Evolutionary conservation across 2,329 filamentous ascomycete genomes (phyloP).

Genomic region (Aspergillus transmontanensis): DNA sequence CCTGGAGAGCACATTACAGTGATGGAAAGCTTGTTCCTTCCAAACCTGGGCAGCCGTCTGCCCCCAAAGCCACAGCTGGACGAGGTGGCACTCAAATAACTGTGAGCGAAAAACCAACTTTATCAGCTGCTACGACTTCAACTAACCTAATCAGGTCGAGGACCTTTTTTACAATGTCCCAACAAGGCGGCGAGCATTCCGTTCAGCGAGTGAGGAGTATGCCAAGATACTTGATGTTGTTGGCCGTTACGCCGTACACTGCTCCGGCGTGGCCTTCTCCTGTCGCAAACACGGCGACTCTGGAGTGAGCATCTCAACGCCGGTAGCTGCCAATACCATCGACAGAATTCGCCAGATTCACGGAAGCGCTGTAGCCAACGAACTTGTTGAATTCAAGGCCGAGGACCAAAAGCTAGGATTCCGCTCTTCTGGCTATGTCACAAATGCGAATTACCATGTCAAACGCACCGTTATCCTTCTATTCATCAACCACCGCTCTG

Average conservation of each 20-base stretch:
- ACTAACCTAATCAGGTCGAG: constrained; percentile 62
- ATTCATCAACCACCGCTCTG: constrained; percentile 95
- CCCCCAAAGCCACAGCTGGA: constrained; percentile 86
- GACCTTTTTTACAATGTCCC: constrained; percentile 97
- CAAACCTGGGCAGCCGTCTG: constrained; percentile 83
- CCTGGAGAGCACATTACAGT: constrained; percentile 87
- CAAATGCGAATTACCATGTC: constrained; percentile 91
- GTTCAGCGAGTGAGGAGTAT: constrained; percentile 91
- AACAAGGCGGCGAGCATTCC: constrained; percentile 82
- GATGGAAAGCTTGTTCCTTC: constrained; percentile 78
- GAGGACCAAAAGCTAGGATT: constrained; percentile 81
- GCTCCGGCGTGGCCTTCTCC: constrained; percentile 85
- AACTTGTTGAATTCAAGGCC: constrained; percentile 75
- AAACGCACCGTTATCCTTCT: constrained; percentile 86
- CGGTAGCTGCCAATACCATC: constrained; percentile 68
- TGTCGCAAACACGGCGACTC: constrained; percentile 96
- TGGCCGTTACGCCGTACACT: constrained; percentile 91
- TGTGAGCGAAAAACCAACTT: constrained; percentile 44
- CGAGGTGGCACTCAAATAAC: constrained; percentile 91
- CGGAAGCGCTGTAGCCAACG: constrained; percentile 80
- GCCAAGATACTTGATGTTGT: constrained; percentile 97
- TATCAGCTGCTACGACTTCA: not conserved
- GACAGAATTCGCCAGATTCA: constrained; percentile 92
- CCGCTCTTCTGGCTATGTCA: constrained; percentile 76
- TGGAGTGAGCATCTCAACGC: constrained; percentile 77